phyloP scores from a whole-genome alignment of 2,329 filamentous ascomycete species.

The Beauveria rudraprayagi region DNA sequence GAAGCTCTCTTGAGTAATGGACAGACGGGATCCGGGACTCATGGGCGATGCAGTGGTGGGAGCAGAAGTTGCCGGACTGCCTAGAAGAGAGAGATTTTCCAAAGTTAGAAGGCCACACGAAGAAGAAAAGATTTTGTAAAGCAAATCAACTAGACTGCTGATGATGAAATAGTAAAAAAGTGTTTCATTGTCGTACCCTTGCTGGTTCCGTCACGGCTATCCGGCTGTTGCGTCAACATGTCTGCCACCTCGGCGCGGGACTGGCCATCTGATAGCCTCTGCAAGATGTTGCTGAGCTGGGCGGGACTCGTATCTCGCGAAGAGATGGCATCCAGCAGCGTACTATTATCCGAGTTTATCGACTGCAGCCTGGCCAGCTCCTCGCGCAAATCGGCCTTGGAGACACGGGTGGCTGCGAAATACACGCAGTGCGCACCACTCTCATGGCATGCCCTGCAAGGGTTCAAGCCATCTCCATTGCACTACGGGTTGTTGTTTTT shows the following conservation, averaged over 20 bases:
- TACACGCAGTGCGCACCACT: not conserved
- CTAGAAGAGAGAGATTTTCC: not conserved
- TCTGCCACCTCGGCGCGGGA: not conserved
- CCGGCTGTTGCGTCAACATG: not conserved
- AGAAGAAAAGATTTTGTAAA: not conserved
- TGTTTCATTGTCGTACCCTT: not conserved
- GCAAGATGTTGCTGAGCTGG: not conserved
- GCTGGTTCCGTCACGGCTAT: not conserved
- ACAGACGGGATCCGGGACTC: not conserved
- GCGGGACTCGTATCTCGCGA: not conserved
- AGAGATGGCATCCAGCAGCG: not conserved
- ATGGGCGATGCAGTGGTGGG: not conserved
- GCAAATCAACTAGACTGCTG: not conserved
- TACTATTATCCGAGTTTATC: not conserved
- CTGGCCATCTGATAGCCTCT: not conserved
- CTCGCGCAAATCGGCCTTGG: constrained; percentile 1
- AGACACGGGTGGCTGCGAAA: not conserved
- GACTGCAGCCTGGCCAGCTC: not conserved
- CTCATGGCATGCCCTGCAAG: constrained; percentile 2
- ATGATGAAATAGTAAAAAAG: not conserved
- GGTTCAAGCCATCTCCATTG: not conserved
- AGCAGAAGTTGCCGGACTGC: not conserved
- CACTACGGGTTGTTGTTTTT: not conserved
- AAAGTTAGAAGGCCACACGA: not conserved
- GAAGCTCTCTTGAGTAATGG: not conserved